Evolutionary conservation across 495 filamentous ascomycete species (phyloP), one percentile per base, ranked within the genome.

Genomic region (Gamarada debralockiae): DNA sequence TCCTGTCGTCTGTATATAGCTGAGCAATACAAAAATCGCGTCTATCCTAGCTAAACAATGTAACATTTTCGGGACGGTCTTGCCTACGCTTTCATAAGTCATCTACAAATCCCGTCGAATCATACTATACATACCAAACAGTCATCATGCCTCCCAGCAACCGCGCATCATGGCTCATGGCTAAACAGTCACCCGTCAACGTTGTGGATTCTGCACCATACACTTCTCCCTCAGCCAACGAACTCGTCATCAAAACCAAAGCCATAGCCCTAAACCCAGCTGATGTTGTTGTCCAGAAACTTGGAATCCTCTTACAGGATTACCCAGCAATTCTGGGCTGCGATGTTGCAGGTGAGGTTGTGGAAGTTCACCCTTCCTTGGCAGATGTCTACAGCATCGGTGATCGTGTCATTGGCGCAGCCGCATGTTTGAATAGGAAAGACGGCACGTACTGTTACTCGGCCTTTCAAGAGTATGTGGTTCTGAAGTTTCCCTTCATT

Each of bases 311-410:
- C 10, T 20, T 65, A 41, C 50, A 65, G 3, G 27, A 29, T 10
- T 80, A 76, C 43, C 80, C 80, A 0, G 49, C 63, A 23, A 67
- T 81, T 41, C 60, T 82, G 3, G 80, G 82, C 29, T 64, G 15
- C 59, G 54, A 51, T 25, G 38, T 51, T 18, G 20, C 48, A 1
- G 48, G 48, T 5, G 34, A 21, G n/a, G 48, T 51, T 7, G 18
- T 40, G 22, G 20, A 15, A 27, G 38, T 42, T 8, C n/a, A 13
- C 25, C 23, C 48, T 9, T n/a, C 9, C 22, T n/a, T 22, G 5
- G 31, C 29, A 3, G 29, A 34, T 37, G 15, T 2, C 1, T 51
- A 21, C 33, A 10, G 6, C 2, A 6, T 42, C 20, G 48, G 48
- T 17, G 48, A 51, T 25, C 48, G 37, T 24, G 24, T 51, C 22